Evolutionary conservation across 2,329 filamentous ascomycete genomes (phyloP).

Genomic region (Sarocladium strictum): DNA sequence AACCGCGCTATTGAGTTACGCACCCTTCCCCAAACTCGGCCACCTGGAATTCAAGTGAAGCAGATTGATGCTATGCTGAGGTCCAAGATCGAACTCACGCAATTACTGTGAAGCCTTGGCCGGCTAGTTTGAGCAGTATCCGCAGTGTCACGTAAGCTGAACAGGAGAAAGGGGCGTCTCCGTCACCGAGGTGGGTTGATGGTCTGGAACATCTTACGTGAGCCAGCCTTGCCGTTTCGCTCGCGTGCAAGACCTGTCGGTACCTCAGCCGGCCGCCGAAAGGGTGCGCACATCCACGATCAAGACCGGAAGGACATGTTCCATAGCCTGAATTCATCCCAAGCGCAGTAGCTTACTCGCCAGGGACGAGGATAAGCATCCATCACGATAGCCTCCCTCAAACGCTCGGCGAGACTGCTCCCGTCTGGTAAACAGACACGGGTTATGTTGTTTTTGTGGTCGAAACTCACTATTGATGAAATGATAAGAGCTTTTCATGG

Average conservation of each 20-base stretch:
- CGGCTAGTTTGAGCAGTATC: no score
- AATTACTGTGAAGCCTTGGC: background rate
- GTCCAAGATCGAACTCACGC: background rate
- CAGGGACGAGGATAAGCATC: no score
- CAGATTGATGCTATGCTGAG: background rate
- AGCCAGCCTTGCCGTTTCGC: background rate
- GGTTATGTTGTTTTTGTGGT: background rate
- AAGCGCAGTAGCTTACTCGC: background rate
- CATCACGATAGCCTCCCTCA: no score
- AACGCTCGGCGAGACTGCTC: background rate
- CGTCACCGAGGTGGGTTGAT: background rate
- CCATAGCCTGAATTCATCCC: background rate
- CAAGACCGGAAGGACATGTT: conserved; percentile 2
- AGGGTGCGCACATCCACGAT: conserved; percentile 6
- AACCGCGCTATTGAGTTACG: background rate
- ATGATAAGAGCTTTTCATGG: background rate
- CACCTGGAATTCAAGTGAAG: background rate
- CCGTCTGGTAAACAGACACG: background rate
- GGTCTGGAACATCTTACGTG: background rate
- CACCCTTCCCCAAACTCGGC: background rate
- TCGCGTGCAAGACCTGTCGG: conserved; percentile 1
- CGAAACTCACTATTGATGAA: background rate
- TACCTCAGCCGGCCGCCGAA: conserved; percentile 3
- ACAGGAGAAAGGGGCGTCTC: background rate
- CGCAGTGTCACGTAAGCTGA: no score